Conservation (phyloP, 2,329 filamentous ascomycete genomes). For the Samsoniella hepiali region DNA sequence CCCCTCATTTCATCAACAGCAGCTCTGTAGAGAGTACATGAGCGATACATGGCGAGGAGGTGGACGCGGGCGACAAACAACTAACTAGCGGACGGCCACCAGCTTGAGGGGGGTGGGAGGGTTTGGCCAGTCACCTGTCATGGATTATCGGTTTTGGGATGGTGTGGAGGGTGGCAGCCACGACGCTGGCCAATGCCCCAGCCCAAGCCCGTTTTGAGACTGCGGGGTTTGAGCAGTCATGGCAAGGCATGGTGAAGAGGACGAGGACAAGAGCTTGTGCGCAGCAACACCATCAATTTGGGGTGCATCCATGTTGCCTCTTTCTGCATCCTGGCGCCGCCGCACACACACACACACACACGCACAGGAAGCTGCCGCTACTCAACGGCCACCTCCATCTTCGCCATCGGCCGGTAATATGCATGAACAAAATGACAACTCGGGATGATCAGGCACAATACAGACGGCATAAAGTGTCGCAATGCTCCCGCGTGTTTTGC, state of each 20-base stretch:
- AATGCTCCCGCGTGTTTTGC: conserved; percentile 10
- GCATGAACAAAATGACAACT: neutral
- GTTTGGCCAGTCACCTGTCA: conserved; percentile 14
- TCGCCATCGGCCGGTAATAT: neutral
- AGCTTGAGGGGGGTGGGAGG: neutral
- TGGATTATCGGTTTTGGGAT: conserved; percentile 13
- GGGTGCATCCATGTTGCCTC: neutral
- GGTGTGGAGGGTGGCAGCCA: conserved; percentile 17
- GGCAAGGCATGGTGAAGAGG: neutral
- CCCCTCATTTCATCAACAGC: conserved; percentile 9
- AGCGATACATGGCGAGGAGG: conserved; percentile 3
- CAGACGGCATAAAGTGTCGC: conserved; percentile 7
- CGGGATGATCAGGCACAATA: conserved; percentile 4
- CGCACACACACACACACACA: neutral
- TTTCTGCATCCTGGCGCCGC: neutral
- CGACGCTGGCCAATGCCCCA: conserved; percentile 9
- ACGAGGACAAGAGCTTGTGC: neutral
- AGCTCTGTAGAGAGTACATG: conserved; percentile 8
- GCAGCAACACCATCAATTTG: neutral
- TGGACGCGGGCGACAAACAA: neutral
- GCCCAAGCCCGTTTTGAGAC: conserved; percentile 11
- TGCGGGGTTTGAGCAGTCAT: conserved; percentile 15
- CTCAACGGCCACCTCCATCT: neutral
- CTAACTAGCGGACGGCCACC: neutral
- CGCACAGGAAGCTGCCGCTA: neutral